A percentile compares a stretch with the other conserved stretches of the same genome.
These are phyloP conservation scores for Nakazawaea holstii DNA, from an alignment of 805 yeast species.

Conservation along the genomic window DNA sequence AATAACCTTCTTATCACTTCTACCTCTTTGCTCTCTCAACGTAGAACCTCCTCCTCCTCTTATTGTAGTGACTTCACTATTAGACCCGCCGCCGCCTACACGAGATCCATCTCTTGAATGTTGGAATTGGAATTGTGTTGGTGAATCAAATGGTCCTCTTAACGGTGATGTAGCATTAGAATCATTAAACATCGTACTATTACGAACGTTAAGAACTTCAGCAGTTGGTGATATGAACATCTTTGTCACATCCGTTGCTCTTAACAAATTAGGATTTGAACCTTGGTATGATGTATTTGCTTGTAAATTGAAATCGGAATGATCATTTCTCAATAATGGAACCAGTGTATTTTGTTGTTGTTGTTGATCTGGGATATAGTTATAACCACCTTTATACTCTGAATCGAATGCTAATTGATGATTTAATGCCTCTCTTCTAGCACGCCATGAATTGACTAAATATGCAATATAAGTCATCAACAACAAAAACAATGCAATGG, in stretches of 20 bases:
- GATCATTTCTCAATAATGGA: conserved; percentile 1
- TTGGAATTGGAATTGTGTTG: not conserved
- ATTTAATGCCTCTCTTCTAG: conserved; percentile 41
- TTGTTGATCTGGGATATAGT: not conserved
- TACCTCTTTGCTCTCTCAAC: not conserved
- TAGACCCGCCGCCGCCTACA: not conserved
- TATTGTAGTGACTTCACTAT: not conserved
- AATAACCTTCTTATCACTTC: conserved; percentile 4
- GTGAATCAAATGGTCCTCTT: not conserved
- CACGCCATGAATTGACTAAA: conserved; percentile 18
- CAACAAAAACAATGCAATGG: conserved; percentile 55
- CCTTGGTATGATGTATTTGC: conserved; percentile 1
- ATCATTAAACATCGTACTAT: not conserved
- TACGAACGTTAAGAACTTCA: conserved; percentile 40
- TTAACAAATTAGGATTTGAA: conserved; percentile 20
- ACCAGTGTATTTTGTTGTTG: not conserved
- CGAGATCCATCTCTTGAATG: not conserved
- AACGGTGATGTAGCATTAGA: not conserved
- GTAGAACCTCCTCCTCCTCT: not conserved
- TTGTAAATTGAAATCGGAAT: not conserved
- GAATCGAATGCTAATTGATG: conserved; percentile 22
- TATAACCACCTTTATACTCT: conserved; percentile 5
- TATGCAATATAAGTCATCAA: conserved; percentile 26
- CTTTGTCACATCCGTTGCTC: conserved; percentile 30
- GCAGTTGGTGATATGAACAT: conserved; percentile 80